Base-by-base conservation (phyloP, 257 asterid genomes). In the Penstemon davidsonii region DNA sequence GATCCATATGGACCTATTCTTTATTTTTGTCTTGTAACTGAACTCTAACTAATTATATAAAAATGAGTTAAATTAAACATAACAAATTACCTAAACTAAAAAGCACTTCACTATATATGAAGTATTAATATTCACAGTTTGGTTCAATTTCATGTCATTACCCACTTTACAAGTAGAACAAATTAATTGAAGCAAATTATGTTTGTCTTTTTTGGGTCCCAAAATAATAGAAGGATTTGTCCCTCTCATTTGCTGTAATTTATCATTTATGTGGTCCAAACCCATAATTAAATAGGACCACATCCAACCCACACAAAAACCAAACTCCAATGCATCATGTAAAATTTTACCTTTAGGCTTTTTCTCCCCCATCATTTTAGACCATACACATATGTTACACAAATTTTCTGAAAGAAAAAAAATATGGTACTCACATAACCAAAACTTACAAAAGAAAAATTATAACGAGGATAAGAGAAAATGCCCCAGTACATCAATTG, bases 211-310 rank as follows among this genome's bases (percentile, higher is more conserved):
- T 46, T 12, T 12, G 37, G 68, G 68, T 46, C 68, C 68, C 54
- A 8, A 63, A 45, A 33, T n/a, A 33, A 47, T 15, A 56, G 46
- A 40, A 63, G 68, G 68, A 63, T 6, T 46, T 63, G 68, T 63
- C 68, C 55, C 68, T 46, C 54, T 63, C 68, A 8, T 63, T 63
- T 46, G 56, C 68, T 63, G 44, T 25, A 5, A 25, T 63, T 15
- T 45, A 44, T 33, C 56, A 25, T 63, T 15, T 45, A 44, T 33
- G 68, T 63, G 68, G 68, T 63, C 68, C 68, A 45, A 42, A 63
- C 4, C 10, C 18, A n/a, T 25, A 15, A 15, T 15, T 15, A 25
- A 25, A 25, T 2, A 45, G 68, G 68, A 63, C 68, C 68, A 63
- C 68, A 10, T 63, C 25, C 56, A 51, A 61, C 49, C 66, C 52